Base-by-base conservation (phyloP, 1,284 basidiomycete species). In the Gymnopus androsaceus region DNA sequence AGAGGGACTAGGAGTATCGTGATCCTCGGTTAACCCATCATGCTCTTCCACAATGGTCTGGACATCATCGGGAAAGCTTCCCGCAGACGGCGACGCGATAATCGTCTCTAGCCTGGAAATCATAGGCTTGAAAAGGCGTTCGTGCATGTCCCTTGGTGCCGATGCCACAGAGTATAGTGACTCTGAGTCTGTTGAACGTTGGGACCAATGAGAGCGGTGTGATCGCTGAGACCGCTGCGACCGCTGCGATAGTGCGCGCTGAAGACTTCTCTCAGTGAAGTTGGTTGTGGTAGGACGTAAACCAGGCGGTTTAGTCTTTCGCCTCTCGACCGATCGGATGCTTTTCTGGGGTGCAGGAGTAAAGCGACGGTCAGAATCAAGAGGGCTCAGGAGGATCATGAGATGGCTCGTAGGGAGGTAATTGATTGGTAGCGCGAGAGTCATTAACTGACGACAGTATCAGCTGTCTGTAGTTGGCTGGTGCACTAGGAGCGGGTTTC, bases 101-200 rank as follows among this genome's bases (percentile, higher is more conserved):
- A 54, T 52, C 21, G 56, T 50, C 4, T 58, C 51, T 14, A 55
- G 40, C 14, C n/a, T n/a, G n/a, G 19, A 27, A 41, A 37, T 34
- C 12, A 54, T 51, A n/a, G 25, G 52, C n/a, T n/a, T n/a, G 49
- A 57, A 59, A 7, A 52, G 30, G 8, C 55, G 57, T 27, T 68
- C 70, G 58, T 72, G 70, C 37, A 67, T 52, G 30, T 72, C 66
- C 4, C 55, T 47, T 9, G 71, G 68, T 2, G 72, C 74, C 17
- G 75, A 77, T 6, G 67, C 71, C 4, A 67, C 63, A 12, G 76
- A 78, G 58, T 78, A 76, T 19, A 75, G 61, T 36, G 75, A 77
- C 15, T 63, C 68, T 1, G 71, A 70, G 46, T 73, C 72, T 37
- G 63, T 56, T 27, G 68, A 68, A 23, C 37, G 37, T n/a, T 42